Percentiles rank a stretch among this genome's conserved stretches.
phyloP scores from a whole-genome alignment of 768 basidiomycete genomes.

The Lactarius hengduanensis region DNA sequence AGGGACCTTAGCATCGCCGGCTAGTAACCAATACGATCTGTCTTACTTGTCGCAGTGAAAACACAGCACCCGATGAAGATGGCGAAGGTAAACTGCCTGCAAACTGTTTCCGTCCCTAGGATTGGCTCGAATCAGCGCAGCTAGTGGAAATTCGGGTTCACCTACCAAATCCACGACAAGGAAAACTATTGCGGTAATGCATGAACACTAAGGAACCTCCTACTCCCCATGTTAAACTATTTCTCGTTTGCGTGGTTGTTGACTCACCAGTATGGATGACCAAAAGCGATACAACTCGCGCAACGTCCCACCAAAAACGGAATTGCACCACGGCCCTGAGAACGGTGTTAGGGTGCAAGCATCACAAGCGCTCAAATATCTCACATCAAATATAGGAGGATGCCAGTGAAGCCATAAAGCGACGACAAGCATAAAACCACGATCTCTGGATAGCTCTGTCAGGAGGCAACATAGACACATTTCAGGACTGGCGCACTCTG shows the following conservation, averaged over 20 bases:
- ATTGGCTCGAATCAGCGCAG: background rate
- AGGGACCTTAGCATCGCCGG: background rate
- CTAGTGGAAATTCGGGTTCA: background rate
- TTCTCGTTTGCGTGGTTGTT: background rate
- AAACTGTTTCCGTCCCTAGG: conserved; percentile 7
- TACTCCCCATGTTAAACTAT: background rate
- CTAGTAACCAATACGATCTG: background rate
- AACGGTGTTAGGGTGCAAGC: background rate
- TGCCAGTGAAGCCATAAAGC: conserved; percentile 18
- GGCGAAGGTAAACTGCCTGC: background rate
- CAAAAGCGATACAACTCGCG: conserved; percentile 15
- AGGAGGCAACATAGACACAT: background rate
- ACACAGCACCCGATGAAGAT: conserved; percentile 24
- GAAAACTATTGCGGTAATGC: conserved; percentile 1
- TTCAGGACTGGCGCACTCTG: conserved; percentile 19
- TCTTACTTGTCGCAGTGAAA: conserved; percentile 20
- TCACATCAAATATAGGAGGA: conserved; percentile 28
- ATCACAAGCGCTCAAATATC: background rate
- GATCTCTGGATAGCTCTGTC: conserved; percentile 9
- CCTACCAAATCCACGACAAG: conserved; percentile 22
- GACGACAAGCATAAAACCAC: conserved; percentile 2
- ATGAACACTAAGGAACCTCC: conserved; percentile 21
- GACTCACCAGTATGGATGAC: conserved; percentile 20
- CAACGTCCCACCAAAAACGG: conserved; percentile 23
- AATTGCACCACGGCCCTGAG: conserved; percentile 21